Evolutionary conservation across 768 basidiomycete genomes (phyloP).

Genomic region (Polyporus arcularius): DNA sequence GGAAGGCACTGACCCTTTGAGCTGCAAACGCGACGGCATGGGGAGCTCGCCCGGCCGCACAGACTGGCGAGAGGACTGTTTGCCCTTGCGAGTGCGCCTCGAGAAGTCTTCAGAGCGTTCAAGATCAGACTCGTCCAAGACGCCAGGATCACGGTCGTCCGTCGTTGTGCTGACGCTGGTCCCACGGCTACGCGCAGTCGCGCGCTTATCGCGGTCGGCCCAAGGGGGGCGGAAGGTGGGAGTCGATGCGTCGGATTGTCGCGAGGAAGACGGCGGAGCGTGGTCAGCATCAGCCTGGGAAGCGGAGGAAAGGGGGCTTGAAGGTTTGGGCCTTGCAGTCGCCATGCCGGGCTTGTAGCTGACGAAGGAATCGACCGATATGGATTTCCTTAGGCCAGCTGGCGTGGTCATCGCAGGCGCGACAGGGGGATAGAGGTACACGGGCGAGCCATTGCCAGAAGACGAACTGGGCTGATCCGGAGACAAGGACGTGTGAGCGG

Average conservation of each 20-base stretch:
- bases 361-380: conserved; percentile 78
- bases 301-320: conserved; percentile 24
- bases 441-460: conserved; percentile 18
- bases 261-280: neutral
- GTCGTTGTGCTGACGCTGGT: conserved; percentile 53
- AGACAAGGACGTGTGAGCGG: conserved; percentile 28
- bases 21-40: conserved; percentile 31
- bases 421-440: conserved; percentile 21
- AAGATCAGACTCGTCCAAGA: conserved; percentile 29
- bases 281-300: conserved; percentile 12
- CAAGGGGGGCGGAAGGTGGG: conserved; percentile 33
- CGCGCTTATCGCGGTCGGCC: conserved; percentile 25
- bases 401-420: conserved; percentile 35
- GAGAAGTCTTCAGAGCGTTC: conserved; percentile 27
- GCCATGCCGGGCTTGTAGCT: conserved; percentile 26
- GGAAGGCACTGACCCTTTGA: conserved; percentile 25
- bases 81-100: conserved; percentile 27
- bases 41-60: conserved; percentile 31
- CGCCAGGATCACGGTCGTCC: conserved; percentile 21
- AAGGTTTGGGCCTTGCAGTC: conserved; percentile 16
- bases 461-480: conserved; percentile 19
- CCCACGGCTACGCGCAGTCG: conserved; percentile 50
- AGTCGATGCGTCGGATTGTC: conserved; percentile 37
- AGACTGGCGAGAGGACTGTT: conserved; percentile 27
- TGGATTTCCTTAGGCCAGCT: conserved; percentile 63